Conservation (phyloP, 305 asterid species). For the Caryopteris hybrid region DNA sequence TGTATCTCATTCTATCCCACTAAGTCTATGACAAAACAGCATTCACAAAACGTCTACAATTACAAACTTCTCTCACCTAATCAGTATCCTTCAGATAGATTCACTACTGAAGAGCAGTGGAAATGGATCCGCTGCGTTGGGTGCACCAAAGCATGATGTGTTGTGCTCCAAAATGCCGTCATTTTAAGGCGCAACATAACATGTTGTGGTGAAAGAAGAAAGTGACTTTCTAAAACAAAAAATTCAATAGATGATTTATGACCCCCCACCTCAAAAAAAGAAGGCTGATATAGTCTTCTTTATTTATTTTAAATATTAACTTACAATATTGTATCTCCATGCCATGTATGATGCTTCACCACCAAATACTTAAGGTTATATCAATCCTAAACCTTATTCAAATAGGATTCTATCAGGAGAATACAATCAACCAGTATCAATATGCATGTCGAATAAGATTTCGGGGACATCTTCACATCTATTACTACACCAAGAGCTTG, state of each 20-base stretch:
- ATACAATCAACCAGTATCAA: conserved; percentile 11
- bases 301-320: not conserved
- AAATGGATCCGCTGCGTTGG: too few relatives aligned
- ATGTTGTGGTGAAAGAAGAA: too few relatives aligned
- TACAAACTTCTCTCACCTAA: too few relatives aligned
- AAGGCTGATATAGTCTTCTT: too few relatives aligned
- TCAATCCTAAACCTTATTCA: conserved; percentile 12
- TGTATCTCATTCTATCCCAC: not conserved
- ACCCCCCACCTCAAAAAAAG: too few relatives aligned
- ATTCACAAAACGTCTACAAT: too few relatives aligned
- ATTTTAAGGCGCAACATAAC: too few relatives aligned
- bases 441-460: conserved; percentile 1
- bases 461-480: conserved; percentile 10
- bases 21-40: not conserved
- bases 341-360: not conserved
- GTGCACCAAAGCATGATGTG: too few relatives aligned
- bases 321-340: not conserved
- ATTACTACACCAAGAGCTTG: conserved; percentile 12
- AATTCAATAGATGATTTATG: not conserved
- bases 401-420: not conserved
- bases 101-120: too few relatives aligned
- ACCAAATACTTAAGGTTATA: not conserved
- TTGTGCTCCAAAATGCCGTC: too few relatives aligned
- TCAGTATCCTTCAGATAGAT: too few relatives aligned
- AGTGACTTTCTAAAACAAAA: not conserved